Evolutionary conservation across 2,329 filamentous ascomycete species (phyloP), one percentile per base, ranked within the genome.

Genomic region (Claviceps sorghi): DNA sequence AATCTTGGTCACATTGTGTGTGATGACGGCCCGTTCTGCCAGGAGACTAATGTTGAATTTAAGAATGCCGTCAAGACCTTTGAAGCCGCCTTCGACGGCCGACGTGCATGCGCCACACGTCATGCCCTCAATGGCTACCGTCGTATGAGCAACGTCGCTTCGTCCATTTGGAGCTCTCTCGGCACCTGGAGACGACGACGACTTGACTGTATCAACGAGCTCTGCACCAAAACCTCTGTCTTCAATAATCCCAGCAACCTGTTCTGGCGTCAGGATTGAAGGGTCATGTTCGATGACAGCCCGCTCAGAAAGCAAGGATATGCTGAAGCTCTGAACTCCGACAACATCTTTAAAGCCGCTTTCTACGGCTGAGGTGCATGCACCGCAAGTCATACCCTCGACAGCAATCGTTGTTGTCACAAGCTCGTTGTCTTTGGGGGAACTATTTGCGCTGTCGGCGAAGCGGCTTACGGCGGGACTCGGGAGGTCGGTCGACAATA

Each of bases 21-120:
- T 78, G 58, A 96, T 81, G 41, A 96, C 85, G 4, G 90, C 91
- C 55, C 91, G 82, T 66, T 97, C 93, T 4, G 93, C 94, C 34
- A 97, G 76, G 58, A 98, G 72, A 68, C 88, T 95, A 66, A 98
- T 94, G 64, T 95, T 95, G 73, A 97, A 95, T 58, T 89, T 87
- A 52, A 88, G 64, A 17, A 97, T 68, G 22, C 93, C 93, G 10
- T 86, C 80, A 2, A 91, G 69, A 56, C 78, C 79, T 58, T 81
- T 79, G 68, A 98, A 93, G 3, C 86, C 88, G 49, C 80, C 77
- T 62, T 96, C 87, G 1, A 97, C 82, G 6, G 91, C 89, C 1
- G 91, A 91, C 0, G 93, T 97, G 68, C 93, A 98, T 43, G 93
- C 88, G 22, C 91, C 91, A 64, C 93, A 97, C 1, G 93, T 98